Evolutionary conservation across 1,139 yeast genomes (phyloP).

Genomic region (Hyphopichia burtonii): DNA sequence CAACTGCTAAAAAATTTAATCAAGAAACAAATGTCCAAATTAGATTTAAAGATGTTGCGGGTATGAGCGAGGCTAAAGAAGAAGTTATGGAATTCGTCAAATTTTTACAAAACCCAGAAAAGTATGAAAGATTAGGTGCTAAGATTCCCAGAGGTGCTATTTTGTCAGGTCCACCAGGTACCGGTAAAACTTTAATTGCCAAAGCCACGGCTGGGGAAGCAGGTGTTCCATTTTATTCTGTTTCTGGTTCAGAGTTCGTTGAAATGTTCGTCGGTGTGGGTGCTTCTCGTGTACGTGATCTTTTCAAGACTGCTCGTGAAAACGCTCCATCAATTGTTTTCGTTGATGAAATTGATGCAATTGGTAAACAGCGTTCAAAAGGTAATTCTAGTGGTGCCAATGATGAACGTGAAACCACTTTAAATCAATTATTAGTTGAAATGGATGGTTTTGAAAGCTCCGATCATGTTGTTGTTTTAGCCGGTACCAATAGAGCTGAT

Average conservation of each 20-base stretch:
- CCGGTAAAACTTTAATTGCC: slow-evolving; percentile 79
- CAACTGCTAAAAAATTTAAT: slow-evolving; percentile 69
- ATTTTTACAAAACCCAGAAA: slow-evolving; percentile 69
- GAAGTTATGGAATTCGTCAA: slow-evolving; percentile 85
- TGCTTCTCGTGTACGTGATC: slow-evolving; percentile 78
- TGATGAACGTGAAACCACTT: slow-evolving; percentile 78
- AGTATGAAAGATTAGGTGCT: slow-evolving; percentile 77
- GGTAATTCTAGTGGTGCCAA: slow-evolving; percentile 65
- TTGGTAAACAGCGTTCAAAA: slow-evolving; percentile 75
- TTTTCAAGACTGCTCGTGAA: slow-evolving; percentile 75
- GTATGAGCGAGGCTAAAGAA: slow-evolving; percentile 79
- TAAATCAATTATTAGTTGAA: slow-evolving; percentile 76
- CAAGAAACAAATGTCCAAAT: slow-evolving; percentile 71
- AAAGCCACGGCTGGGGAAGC: slow-evolving; percentile 89
- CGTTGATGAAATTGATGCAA: slow-evolving; percentile 84
- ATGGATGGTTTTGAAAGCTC: slow-evolving; percentile 80
- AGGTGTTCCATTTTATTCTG: slow-evolving; percentile 76
- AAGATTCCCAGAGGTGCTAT: slow-evolving; percentile 85
- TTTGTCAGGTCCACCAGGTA: slow-evolving; percentile 83
- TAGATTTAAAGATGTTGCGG: slow-evolving; percentile 78
- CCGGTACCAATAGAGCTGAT: slow-evolving; percentile 83
- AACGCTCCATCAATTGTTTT: slow-evolving; percentile 80
- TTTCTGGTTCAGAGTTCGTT: slow-evolving; percentile 79
- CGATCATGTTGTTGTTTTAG: slow-evolving; percentile 77
- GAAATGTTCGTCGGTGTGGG: slow-evolving; percentile 87